phyloP scores from a whole-genome alignment of 2,329 filamentous ascomycete genomes.

The Xylariales sp. region DNA sequence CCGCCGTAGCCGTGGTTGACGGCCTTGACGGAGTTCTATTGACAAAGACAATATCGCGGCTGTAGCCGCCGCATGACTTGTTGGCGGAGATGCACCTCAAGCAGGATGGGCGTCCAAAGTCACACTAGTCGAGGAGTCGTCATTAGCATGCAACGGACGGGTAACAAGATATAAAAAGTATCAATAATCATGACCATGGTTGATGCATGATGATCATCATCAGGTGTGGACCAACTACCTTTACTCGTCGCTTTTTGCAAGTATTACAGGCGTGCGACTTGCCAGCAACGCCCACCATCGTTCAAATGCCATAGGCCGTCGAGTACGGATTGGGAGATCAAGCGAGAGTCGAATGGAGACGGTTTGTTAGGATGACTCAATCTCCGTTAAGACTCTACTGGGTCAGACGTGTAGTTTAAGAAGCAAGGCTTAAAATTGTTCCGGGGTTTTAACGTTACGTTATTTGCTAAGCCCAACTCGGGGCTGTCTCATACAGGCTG shows the following conservation, averaged over 20 bases:
- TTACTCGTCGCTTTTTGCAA: constrained; percentile 10
- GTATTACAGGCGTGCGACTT: constrained; percentile 13
- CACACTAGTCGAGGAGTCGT: constrained; percentile 10
- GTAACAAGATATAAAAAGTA: too few species aligned
- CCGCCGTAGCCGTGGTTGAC: constrained; percentile 11
- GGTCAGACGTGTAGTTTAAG: too few species aligned
- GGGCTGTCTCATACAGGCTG: too few species aligned
- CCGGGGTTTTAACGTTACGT: too few species aligned
- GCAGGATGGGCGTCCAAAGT: constrained; percentile 12
- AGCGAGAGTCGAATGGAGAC: too few species aligned
- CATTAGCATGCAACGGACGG: constrained; percentile 8
- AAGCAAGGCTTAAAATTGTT: too few species aligned
- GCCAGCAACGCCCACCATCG: constrained; percentile 12
- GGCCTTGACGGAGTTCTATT: constrained; percentile 12
- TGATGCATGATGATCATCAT: too few species aligned
- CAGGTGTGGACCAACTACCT: constrained; percentile 6
- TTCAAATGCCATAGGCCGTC: too few species aligned
- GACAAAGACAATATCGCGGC: constrained; percentile 12
- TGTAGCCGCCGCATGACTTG: constrained; percentile 12
- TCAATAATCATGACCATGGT: not conserved
- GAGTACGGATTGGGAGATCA: too few species aligned
- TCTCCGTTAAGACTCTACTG: too few species aligned
- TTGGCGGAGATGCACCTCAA: constrained; percentile 13
- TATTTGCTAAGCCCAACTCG: too few species aligned
- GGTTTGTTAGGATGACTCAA: too few species aligned